These are phyloP conservation scores for Coemansia sp. DNA, from an alignment of 192 early-diverging fungal species.

Conservation along the genomic window DNA sequence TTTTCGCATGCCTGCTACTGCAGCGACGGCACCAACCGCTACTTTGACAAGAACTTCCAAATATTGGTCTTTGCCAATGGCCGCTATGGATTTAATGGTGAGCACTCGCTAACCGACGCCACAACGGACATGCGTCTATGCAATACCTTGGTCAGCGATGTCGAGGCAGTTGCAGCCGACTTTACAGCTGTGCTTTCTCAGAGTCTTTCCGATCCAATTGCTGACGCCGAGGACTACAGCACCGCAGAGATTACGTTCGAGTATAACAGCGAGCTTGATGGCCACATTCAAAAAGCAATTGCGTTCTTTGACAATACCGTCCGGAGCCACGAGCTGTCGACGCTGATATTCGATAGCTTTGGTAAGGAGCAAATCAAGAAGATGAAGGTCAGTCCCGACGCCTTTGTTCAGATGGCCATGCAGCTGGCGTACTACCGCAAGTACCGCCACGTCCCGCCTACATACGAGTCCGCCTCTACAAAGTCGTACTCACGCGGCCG, in stretches of 20 bases:
- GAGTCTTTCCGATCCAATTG: background rate
- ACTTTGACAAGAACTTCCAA: slow-evolving; percentile 83
- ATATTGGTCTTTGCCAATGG: slow-evolving; percentile 82
- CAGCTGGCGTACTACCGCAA: slow-evolving; percentile 75
- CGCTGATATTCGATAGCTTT: slow-evolving; percentile 72
- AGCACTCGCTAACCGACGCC: slow-evolving; percentile 75
- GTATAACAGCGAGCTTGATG: slow-evolving; percentile 51
- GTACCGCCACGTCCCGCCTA: slow-evolving; percentile 62
- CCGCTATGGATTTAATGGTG: slow-evolving; percentile 77
- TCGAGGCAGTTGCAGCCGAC: slow-evolving; percentile 30
- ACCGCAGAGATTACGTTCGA: slow-evolving; percentile 59
- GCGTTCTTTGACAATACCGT: slow-evolving; percentile 69
- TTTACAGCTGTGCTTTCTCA: background rate
- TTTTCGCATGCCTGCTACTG: slow-evolving; percentile 80
- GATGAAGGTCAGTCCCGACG: slow-evolving; percentile 64
- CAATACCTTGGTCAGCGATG: slow-evolving; percentile 65
- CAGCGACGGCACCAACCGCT: slow-evolving; percentile 73
- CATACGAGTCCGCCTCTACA: slow-evolving; percentile 76
- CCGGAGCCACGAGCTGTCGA: slow-evolving; percentile 65
- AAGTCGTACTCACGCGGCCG: slow-evolving; percentile 69
- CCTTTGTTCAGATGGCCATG: slow-evolving; percentile 76
- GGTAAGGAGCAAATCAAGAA: slow-evolving; percentile 74
- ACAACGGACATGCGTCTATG: slow-evolving; percentile 79
- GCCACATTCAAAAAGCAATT: slow-evolving; percentile 61
- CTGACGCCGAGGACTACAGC: slow-evolving; percentile 37